phyloP scores from a whole-genome alignment of 140 eudicot species.

The Anethum foeniculum region DNA sequence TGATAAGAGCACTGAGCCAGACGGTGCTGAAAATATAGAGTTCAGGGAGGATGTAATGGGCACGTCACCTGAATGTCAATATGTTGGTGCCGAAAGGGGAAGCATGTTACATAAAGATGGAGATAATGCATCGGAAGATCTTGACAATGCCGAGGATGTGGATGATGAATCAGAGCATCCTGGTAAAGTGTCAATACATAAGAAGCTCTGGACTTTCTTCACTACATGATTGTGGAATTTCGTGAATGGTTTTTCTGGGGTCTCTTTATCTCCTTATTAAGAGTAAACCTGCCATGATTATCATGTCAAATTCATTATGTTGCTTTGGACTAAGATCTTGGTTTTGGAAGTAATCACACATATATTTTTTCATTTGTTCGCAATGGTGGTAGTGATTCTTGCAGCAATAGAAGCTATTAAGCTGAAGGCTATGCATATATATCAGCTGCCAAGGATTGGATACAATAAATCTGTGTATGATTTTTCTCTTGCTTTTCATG shows the following conservation, averaged over 20 bases:
- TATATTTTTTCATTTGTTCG: neutral
- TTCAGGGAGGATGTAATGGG: slow-evolving; percentile 40
- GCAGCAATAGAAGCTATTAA: neutral
- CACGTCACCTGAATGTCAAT: slow-evolving; percentile 20
- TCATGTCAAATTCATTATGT: neutral
- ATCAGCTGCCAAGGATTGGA: neutral
- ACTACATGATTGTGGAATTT: slow-evolving; percentile 45
- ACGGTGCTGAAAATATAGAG: slow-evolving; percentile 24
- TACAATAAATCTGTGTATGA: neutral
- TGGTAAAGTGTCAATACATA: slow-evolving; percentile 61
- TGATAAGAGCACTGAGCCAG: slow-evolving; percentile 28
- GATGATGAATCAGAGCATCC: slow-evolving; percentile 39
- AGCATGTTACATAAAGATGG: slow-evolving; percentile 26
- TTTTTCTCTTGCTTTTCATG: neutral
- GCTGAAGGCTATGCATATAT: neutral
- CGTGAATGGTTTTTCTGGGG: neutral
- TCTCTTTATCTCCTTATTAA: neutral
- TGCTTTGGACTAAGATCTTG: neutral
- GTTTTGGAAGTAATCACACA: neutral
- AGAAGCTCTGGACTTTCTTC: slow-evolving; percentile 73
- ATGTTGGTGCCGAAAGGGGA: slow-evolving; percentile 28
- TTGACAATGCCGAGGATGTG: slow-evolving; percentile 17
- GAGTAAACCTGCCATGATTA: neutral
- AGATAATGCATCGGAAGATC: slow-evolving; percentile 9
- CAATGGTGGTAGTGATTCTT: neutral